Evolutionary conservation across 1,284 basidiomycete genomes (phyloP).

Genomic region (Fomitopsis palustris): DNA sequence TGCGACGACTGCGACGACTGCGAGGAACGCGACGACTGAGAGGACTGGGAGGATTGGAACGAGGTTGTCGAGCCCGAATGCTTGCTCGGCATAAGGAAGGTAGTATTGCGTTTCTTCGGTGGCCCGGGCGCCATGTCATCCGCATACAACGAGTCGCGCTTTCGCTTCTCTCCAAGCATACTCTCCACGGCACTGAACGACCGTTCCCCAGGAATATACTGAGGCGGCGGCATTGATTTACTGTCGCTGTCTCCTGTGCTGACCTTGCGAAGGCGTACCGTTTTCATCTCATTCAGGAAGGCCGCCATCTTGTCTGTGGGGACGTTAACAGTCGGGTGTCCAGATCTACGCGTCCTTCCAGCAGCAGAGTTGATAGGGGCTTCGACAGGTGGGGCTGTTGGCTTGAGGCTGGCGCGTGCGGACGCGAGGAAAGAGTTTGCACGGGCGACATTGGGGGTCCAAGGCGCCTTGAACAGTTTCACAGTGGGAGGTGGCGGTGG

Average conservation of each 20-base stretch:
- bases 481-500: constrained; percentile 8
- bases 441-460: constrained; percentile 11
- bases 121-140: constrained; percentile 9
- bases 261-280: constrained; percentile 58
- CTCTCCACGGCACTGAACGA: not conserved
- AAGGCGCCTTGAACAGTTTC: not conserved
- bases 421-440: constrained; percentile 45
- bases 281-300: constrained; percentile 76
- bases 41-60: not conserved
- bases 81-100: not conserved
- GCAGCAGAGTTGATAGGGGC: constrained; percentile 55
- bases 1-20: not conserved
- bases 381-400: constrained; percentile 53
- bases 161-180: constrained; percentile 22
- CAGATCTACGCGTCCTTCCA: constrained; percentile 37
- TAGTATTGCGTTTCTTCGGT: not conserved
- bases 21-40: not conserved
- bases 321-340: constrained; percentile 65
- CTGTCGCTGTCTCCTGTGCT: constrained; percentile 11
- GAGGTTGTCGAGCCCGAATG: not conserved
- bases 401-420: constrained; percentile 61
- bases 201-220: not conserved
- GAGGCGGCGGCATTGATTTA: constrained; percentile 14
- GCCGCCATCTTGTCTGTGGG: constrained; percentile 77
- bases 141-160: constrained; percentile 10